Evolutionary conservation across 2,329 filamentous ascomycete species (phyloP).

Genomic region (Rutstroemia sp.): DNA sequence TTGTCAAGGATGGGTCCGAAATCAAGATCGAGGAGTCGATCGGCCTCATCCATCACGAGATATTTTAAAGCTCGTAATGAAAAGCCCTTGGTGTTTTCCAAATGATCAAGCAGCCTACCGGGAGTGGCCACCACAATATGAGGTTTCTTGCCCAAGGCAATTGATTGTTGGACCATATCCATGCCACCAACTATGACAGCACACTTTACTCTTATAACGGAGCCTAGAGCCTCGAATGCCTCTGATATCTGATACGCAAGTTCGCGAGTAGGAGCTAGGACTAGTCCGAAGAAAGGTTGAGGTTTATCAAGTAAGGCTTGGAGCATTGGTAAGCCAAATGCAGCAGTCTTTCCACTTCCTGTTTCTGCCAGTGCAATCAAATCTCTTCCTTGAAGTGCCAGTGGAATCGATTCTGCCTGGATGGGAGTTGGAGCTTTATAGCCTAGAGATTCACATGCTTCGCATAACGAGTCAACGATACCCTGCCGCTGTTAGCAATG

Average conservation of each 20-base stretch:
- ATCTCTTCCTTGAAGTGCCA: slow-evolving; percentile 72
- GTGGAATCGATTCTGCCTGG: slow-evolving; percentile 75
- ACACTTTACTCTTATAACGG: slow-evolving; percentile 79
- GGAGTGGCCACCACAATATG: slow-evolving; percentile 92
- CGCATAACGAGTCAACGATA: slow-evolving; percentile 78
- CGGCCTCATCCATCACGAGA: slow-evolving; percentile 91
- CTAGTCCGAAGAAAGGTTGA: slow-evolving; percentile 76
- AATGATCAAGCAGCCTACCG: slow-evolving; percentile 79
- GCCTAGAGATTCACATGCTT: slow-evolving; percentile 74
- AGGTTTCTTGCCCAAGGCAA: slow-evolving; percentile 90
- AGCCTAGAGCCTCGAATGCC: slow-evolving; percentile 79
- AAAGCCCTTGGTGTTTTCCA: slow-evolving; percentile 97
- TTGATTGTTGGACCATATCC: slow-evolving; percentile 89
- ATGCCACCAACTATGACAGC: slow-evolving; percentile 86
- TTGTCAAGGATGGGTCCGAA: slow-evolving; percentile 91
- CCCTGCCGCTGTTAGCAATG: slow-evolving; percentile 41
- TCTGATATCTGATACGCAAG: slow-evolving; percentile 86
- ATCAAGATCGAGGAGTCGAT: slow-evolving; percentile 85
- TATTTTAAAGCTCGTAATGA: slow-evolving; percentile 75
- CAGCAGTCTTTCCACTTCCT: slow-evolving; percentile 90
- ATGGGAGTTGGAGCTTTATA: slow-evolving; percentile 88
- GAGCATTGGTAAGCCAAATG: slow-evolving; percentile 87
- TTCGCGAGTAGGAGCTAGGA: slow-evolving; percentile 89
- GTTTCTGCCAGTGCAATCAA: slow-evolving; percentile 93
- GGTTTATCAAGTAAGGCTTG: slow-evolving; percentile 86